phyloP scores from a whole-genome alignment of 2,329 filamentous ascomycete species.

The Fusarium poae region DNA sequence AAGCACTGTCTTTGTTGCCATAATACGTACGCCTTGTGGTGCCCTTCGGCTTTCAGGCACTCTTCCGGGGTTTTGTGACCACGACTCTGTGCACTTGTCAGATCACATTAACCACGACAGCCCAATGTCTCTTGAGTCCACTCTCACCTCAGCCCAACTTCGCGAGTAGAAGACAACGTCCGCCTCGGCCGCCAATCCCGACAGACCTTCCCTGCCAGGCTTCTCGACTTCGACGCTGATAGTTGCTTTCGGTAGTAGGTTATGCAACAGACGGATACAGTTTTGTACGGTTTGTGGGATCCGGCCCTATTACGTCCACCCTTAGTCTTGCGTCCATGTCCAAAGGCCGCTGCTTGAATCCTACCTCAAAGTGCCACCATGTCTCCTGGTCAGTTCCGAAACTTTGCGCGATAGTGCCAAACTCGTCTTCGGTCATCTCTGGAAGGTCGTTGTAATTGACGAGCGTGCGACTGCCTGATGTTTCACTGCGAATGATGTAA shows the following conservation, averaged over 20 bases:
- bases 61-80: slow-evolving; percentile 62
- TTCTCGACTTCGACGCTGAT: slow-evolving; percentile 82
- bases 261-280: slow-evolving; percentile 70
- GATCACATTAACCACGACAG: slow-evolving; percentile 16
- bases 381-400: slow-evolving; percentile 55
- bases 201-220: slow-evolving; percentile 70
- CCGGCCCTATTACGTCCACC: slow-evolving; percentile 64
- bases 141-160: slow-evolving; percentile 74
- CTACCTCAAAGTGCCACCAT: slow-evolving; percentile 82
- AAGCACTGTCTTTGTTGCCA: slow-evolving; percentile 17
- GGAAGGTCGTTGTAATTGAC: slow-evolving; percentile 76
- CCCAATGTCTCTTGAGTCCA: slow-evolving; percentile 14
- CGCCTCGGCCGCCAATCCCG: slow-evolving; percentile 70
- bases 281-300: slow-evolving; percentile 70
- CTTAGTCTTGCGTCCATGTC: slow-evolving; percentile 27
- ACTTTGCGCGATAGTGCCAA: slow-evolving; percentile 59
- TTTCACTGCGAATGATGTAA: slow-evolving; percentile 74
- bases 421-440: slow-evolving; percentile 76
- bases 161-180: slow-evolving; percentile 81
- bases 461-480: slow-evolving; percentile 73
- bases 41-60: slow-evolving; percentile 63
- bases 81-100: slow-evolving; percentile 49
- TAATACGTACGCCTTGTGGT: slow-evolving; percentile 65
- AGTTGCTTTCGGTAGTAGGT: slow-evolving; percentile 57
- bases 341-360: slow-evolving; percentile 26